Base-by-base conservation (phyloP, 345 rosid genomes). In the Firmiana major region DNA sequence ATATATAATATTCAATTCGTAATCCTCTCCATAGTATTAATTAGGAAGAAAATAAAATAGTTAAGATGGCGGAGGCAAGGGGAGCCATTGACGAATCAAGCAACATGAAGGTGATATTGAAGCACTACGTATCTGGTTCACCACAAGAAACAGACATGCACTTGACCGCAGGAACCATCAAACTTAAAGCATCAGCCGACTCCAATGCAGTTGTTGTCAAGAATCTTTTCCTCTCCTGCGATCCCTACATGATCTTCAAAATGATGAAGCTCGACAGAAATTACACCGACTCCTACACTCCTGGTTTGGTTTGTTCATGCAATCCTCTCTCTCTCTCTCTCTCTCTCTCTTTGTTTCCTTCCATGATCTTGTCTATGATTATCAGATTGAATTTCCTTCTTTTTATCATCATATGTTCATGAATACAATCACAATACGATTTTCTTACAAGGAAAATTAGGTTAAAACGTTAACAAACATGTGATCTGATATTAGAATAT, bases 151-250 rank as follows among this genome's bases (percentile, higher is more conserved):
- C 96, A 24, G 86, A 90, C 79, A 79, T 91, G 78, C 24, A 73
- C 9, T 34, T 90, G 60, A 83, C 78, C 0, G 75, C 83, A 5
- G 79, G 75, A 43, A 49, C 78, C 71, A 77, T 83, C 13, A 79
- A 78, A 9, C 83, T 86, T 5, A 79, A 48, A 63, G 75, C 83
- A 5, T 76, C 86, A 0, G 45, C 48, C 2, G 84, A 78, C 0
- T 73, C 75, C 19, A 76, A 81, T 3, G 80, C 75, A 5, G 82
- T 86, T n/a, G 16, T 91, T 43, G 82, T 90, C 57, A 90, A 90
- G 86, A 90, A 88, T 81, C 85, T 90, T 13, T 88, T 79, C 79
- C 77, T 90, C 78, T 90, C 97, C 2, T 90, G 93, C 22, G 93
- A 91, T 82, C 97, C 92, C 0, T 84, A 81, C 80, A 85, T 88